phyloP scores from a whole-genome alignment of 1,139 yeast genomes.

The Hansenula lynferdii region DNA sequence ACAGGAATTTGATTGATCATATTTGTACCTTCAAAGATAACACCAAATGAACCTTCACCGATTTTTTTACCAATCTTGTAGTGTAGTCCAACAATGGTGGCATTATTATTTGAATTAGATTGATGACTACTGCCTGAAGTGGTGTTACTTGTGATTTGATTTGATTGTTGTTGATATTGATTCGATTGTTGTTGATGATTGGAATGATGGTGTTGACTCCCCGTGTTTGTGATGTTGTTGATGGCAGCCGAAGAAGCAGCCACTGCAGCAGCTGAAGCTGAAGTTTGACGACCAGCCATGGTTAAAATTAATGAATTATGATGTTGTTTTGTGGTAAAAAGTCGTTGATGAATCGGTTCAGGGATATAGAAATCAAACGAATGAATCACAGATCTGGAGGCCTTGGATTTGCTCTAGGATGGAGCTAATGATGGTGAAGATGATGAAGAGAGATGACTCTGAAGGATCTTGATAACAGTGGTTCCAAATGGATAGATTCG shows the following conservation, averaged over 20 bases:
- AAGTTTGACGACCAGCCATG: conserved; percentile 11
- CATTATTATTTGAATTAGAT: not conserved
- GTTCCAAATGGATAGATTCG: too few species aligned
- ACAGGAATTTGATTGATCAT: conserved; percentile 76
- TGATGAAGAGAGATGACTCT: too few species aligned
- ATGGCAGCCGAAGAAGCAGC: conserved; percentile 25
- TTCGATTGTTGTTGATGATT: conserved; percentile 1
- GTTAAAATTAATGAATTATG: too few species aligned
- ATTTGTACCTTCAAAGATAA: conserved; percentile 92
- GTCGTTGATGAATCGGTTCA: too few species aligned
- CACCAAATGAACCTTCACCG: conserved; percentile 98
- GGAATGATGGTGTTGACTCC: conserved; percentile 4
- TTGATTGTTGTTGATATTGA: not conserved
- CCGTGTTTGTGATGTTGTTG: conserved; percentile 21
- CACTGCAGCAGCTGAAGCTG: conserved; percentile 24
- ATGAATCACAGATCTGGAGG: too few species aligned
- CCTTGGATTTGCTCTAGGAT: too few species aligned
- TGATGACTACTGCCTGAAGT: too few species aligned
- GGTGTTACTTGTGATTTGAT: too few species aligned
- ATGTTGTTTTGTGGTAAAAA: too few species aligned
- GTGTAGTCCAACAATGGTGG: conserved; percentile 59
- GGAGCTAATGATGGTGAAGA: too few species aligned
- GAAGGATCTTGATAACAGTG: too few species aligned
- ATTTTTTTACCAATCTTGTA: conserved; percentile 95
- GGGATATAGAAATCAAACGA: too few species aligned